phyloP scores from a whole-genome alignment of 2,329 filamentous ascomycete species.

The Eurotiales sp. region DNA sequence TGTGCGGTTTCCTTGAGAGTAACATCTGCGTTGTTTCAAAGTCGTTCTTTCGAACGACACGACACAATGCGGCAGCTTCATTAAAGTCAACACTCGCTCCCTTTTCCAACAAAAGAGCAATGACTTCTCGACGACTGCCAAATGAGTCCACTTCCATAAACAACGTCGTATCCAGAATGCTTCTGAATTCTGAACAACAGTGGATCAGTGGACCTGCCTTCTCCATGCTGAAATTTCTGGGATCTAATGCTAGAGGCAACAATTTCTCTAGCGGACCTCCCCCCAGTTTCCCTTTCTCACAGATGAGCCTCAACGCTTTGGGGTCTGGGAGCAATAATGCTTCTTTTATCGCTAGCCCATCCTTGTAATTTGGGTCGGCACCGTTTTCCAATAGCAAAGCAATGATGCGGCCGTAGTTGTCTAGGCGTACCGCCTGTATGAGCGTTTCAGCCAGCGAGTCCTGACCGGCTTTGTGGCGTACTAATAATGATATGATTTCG shows the following conservation, averaged over 20 bases:
- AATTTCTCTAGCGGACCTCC: not conserved
- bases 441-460: not conserved
- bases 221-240: not conserved
- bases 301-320: not conserved
- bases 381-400: constrained; percentile 1
- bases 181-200: constrained; percentile 1
- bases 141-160: not conserved
- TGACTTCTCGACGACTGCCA: not conserved
- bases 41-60: not conserved
- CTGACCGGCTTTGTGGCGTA: not conserved
- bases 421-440: not conserved
- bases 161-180: not conserved
- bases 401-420: not conserved
- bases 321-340: not conserved
- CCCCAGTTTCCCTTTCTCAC: not conserved
- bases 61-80: not conserved
- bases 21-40: constrained; percentile 1
- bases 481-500: not conserved
- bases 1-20: not conserved
- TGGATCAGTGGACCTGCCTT: not conserved
- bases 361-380: not conserved
- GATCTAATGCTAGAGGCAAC: not conserved
- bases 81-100: constrained; percentile 3
- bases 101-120: not conserved
- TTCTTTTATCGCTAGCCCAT: not conserved